Evolutionary conservation across 2,329 filamentous ascomycete species (phyloP).

Genomic region (Didymella arachidicola): DNA sequence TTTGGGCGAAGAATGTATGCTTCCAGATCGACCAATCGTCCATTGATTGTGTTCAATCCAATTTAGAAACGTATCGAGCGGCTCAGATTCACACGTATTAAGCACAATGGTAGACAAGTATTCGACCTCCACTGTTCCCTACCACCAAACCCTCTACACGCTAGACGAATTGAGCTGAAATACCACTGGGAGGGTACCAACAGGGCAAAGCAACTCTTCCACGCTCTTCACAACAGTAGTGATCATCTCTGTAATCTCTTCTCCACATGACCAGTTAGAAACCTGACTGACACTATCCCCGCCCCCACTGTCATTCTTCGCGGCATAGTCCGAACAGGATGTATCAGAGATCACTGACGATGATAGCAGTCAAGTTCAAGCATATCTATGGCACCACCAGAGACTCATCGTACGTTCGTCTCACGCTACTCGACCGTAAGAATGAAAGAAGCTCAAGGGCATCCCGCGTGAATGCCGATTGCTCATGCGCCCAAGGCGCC

Average conservation of each 20-base stretch:
- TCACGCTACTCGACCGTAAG: no score
- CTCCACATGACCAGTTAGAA: no score
- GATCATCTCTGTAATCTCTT: neutral
- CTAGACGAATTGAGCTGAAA: neutral
- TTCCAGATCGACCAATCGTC: neutral
- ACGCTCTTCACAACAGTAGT: neutral
- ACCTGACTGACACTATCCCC: no score
- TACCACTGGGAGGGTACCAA: neutral
- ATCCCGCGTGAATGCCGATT: no score
- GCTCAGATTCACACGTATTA: no score
- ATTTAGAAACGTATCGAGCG: neutral
- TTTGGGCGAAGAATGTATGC: neutral
- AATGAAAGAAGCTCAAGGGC: no score
- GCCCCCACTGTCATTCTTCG: neutral
- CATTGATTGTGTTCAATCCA: neutral
- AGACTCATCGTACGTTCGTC: no score
- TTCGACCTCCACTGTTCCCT: neutral
- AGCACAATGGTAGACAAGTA: neutral
- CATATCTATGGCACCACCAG: no score
- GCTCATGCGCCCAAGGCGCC: no score
- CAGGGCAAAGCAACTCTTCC: neutral
- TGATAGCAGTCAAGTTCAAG: neutral
- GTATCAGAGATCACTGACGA: neutral
- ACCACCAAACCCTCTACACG: neutral
- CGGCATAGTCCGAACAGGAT: neutral